phyloP scores from a whole-genome alignment of 345 rosid genomes.

The Eucalyptus grandis region DNA sequence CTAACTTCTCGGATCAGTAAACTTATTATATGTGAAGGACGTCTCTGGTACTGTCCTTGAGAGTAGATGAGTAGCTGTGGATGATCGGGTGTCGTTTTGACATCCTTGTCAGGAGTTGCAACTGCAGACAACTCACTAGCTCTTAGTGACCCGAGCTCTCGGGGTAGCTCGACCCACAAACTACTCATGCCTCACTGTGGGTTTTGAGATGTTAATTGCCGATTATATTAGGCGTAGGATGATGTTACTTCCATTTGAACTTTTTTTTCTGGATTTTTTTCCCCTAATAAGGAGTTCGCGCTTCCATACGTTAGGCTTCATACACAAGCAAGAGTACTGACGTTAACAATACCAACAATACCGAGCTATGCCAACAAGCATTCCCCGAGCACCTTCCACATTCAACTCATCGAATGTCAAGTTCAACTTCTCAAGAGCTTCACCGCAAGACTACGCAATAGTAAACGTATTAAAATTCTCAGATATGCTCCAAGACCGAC shows the following conservation, averaged over 20 bases:
- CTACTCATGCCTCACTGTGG: background rate
- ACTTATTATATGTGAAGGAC: background rate
- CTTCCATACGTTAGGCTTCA: background rate
- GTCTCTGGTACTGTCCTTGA: background rate
- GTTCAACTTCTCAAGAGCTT: background rate
- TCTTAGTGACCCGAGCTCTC: background rate
- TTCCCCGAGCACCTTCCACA: background rate
- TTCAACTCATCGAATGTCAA: background rate
- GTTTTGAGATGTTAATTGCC: background rate
- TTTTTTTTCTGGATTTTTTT: background rate
- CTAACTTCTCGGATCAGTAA: background rate
- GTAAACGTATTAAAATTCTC: background rate
- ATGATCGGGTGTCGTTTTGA: background rate
- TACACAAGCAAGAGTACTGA: background rate
- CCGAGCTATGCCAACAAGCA: background rate
- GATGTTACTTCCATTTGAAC: background rate
- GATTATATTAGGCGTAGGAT: background rate
- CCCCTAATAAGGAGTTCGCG: background rate
- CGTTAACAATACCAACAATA: background rate
- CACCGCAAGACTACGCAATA: background rate
- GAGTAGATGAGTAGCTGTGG: background rate
- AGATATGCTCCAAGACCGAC: background rate
- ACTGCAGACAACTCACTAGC: background rate
- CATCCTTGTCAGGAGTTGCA: background rate
- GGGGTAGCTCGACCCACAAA: background rate